Evolutionary conservation across 768 basidiomycete species (phyloP), one percentile per base, ranked within the genome.

Genomic region (Leccinum broughii): DNA sequence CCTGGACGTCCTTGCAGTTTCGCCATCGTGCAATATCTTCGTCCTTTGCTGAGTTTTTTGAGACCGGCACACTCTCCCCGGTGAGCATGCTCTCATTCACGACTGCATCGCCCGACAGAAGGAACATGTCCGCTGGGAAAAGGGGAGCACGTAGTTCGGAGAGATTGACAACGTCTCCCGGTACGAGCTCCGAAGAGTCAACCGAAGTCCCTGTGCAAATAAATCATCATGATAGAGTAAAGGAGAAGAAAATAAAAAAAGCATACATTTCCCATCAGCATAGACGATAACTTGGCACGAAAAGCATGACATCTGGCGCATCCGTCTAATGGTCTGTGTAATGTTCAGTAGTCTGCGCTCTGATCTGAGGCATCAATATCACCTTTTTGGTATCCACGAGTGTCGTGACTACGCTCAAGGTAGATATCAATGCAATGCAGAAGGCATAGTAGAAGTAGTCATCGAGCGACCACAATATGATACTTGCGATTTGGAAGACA

Each of bases 11-110:
- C 66, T 86, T 85, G 61, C 80, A 78, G 41, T 87, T 84, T 65
- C 75, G 83, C 92, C 91, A 95, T 63, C 77, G 81, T 48, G 75
- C 71, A 46, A 98, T 80, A 55, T 88, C 88, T 28, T 88, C 88
- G 64, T 93, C 90, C 68, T 88, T 93, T 60, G 89, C 83, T 0
- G 95, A 90, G 20, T 84, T 75, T 72, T 99, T 99, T 72, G 92
- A 92, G 55, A 99, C 93, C 2, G 97, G 97, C 0, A 99, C 93
- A 64, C 95, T 97, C 76, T 99, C 97, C 13, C 97, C 97, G 0
- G 97, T 98, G 24, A 99, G 84, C 97, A 99, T 98, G 63, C 94
- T 96, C 77, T 99, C 97, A 72, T 98, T 98, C 54, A 98, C 90
- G 59, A 99, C 96, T 2, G 95, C 94, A 72, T 99, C 97, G 1